Base-by-base conservation (phyloP, 1,139 yeast genomes). In the Protomyces macrosporus region DNA sequence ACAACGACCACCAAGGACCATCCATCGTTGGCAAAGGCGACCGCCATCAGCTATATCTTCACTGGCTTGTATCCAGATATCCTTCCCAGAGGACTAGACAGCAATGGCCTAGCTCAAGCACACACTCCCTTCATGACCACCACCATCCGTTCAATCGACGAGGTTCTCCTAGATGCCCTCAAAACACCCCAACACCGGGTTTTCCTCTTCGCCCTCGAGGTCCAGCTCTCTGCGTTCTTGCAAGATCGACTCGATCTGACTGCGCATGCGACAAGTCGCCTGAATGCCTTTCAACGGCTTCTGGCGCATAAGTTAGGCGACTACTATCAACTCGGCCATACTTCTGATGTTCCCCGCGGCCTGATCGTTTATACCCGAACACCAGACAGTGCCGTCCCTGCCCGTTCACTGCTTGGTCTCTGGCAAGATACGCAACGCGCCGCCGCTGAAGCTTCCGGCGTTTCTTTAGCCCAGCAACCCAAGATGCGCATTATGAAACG, bases 271-370 rank as follows among this genome's bases (percentile, higher is more conserved):
- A 45, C 55, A 48, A 50, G 40, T 4, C 40, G 55, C 12, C 45
- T 50, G 36, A 61, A 55, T 30, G 32, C 50, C n/a, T 55, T 55
- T 35, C 64, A 61, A 14, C 51, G 64, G 6, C 64, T 61, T 9
- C 39, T 61, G 48, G 64, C 64, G 7, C 64, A 61, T 39, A 55
- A 53, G 45, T 39, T 55, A 4, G 64, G 60, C 32, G 64, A 61
- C 16, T 61, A 53, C 34, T 61, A 55, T 42, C 45, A 16, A 32
- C 53, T 61, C 23, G 39, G 50, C 10, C 64, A 61, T 51, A 55
- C 55, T 23, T 33, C 45, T 2, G 64, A 55, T 23, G 16, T 36
- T 10, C 7, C 53, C 9, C 54, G 54, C 10, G 54, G 53, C 12
- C 39, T 48, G 12, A 30, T 60, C 3, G 39, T 54, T n/a, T 60